These are phyloP conservation scores for Rehmannia glutinosa DNA, from an alignment of 257 asterid genomes.

Conservation along the genomic window DNA sequence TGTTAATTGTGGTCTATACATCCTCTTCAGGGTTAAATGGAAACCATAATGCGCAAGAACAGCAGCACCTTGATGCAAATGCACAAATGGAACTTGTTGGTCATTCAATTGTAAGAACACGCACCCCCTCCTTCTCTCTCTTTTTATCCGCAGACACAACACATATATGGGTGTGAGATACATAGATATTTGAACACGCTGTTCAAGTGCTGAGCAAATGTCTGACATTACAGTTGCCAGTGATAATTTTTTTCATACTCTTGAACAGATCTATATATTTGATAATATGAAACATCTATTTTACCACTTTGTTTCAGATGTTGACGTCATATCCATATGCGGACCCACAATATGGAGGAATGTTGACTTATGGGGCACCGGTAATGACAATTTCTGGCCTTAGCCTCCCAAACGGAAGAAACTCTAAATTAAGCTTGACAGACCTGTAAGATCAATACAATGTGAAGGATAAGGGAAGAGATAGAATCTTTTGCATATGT, in stretches of 20 bases:
- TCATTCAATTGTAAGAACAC: slow-evolving; percentile 76
- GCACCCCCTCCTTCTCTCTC: slow-evolving; percentile 3
- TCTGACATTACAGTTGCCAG: not conserved
- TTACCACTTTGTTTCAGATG: slow-evolving; percentile 40
- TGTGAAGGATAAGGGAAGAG: not conserved
- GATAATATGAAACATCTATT: not conserved
- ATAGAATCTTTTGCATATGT: not conserved
- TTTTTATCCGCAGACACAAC: not conserved
- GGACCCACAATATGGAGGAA: slow-evolving; percentile 59
- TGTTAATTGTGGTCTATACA: too few relatives aligned
- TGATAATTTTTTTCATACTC: not conserved
- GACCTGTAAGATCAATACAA: not conserved
- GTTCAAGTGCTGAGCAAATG: too few relatives aligned
- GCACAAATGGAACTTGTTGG: slow-evolving; percentile 73
- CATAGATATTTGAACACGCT: not conserved
- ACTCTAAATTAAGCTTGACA: not conserved
- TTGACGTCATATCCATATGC: slow-evolving; percentile 62
- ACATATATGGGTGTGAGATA: too few relatives aligned
- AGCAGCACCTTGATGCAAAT: slow-evolving; percentile 37
- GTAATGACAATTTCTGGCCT: slow-evolving; percentile 36
- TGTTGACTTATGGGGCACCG: slow-evolving; percentile 66
- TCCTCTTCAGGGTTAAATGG: slow-evolving; percentile 47
- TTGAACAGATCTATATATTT: not conserved
- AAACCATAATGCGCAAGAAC: slow-evolving; percentile 34
- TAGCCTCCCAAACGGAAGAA: not conserved